Percentiles rank a stretch among this genome's conserved stretches.
Conservation (phyloP, 2,329 filamentous ascomycete genomes). For the Xylaria sp. region DNA sequence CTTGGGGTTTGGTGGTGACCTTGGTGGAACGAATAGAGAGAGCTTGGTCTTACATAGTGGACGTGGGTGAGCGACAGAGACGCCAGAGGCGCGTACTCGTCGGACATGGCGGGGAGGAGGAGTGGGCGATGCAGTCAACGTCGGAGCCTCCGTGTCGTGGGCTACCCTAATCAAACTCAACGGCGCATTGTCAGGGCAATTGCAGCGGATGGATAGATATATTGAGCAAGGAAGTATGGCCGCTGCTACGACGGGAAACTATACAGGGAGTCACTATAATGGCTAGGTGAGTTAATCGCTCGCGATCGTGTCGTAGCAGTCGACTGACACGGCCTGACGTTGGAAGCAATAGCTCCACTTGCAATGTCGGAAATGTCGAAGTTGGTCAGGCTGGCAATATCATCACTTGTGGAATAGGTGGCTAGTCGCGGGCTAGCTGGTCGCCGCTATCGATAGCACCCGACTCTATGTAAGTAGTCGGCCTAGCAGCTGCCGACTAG, state of each 20-base stretch:
- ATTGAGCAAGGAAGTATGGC: not conserved
- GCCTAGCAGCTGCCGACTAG: too few relatives aligned
- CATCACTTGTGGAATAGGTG: not conserved
- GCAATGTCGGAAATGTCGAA: not conserved
- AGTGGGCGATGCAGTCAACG: not conserved
- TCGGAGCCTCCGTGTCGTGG: constrained; percentile 3
- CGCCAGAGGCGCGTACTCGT: constrained; percentile 64
- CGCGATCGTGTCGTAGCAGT: not conserved
- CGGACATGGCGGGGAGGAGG: constrained; percentile 38
- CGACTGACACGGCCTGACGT: not conserved
- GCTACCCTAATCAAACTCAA: not conserved
- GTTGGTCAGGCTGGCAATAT: not conserved
- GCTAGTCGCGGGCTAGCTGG: not conserved
- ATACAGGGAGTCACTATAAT: too few relatives aligned
- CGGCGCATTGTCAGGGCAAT: not conserved
- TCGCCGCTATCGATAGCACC: not conserved
- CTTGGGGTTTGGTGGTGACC: not conserved
- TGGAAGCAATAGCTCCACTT: not conserved
- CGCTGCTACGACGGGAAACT: too few relatives aligned
- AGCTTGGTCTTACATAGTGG: constrained; percentile 73
- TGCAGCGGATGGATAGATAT: not conserved
- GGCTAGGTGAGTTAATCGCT: too few relatives aligned
- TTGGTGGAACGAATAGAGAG: not conserved
- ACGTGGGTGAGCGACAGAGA: constrained; percentile 95
- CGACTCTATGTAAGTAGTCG: too few relatives aligned